These are phyloP conservation scores for Botrytis sinoallii DNA, from an alignment of 2,329 filamentous ascomycete genomes.

Conservation along the genomic window DNA sequence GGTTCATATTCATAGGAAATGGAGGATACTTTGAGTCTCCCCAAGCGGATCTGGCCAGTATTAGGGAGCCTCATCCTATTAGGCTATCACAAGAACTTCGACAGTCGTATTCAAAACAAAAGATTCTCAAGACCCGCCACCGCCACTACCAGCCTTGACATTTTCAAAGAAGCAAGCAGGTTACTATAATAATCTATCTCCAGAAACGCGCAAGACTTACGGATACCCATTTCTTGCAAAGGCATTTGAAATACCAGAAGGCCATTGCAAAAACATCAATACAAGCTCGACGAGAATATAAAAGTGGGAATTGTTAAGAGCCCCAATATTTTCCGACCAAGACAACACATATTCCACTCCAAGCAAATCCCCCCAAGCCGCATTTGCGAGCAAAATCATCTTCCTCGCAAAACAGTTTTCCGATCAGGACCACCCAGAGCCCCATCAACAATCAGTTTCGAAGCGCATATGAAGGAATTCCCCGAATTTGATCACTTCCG, in stretches of 20 bases:
- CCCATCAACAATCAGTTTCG: background rate
- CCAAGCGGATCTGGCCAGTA: too few relatives aligned
- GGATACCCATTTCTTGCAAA: background rate
- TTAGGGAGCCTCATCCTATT: too few relatives aligned
- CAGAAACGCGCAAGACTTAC: background rate
- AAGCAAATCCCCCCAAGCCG: background rate
- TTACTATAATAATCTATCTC: background rate
- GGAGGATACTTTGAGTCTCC: too few relatives aligned
- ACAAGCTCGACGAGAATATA: background rate
- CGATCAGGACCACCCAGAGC: background rate
- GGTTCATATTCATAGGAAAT: too few relatives aligned
- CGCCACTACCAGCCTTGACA: background rate
- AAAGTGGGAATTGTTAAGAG: background rate
- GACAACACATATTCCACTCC: background rate
- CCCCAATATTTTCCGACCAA: background rate
- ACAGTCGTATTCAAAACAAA: background rate
- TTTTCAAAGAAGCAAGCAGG: background rate
- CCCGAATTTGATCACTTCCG: background rate
- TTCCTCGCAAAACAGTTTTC: background rate
- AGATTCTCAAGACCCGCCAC: background rate
- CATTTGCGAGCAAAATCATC: background rate
- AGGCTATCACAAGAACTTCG: too few relatives aligned
- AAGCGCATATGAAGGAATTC: rapidly evolving
- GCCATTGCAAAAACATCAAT: background rate
- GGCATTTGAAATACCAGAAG: background rate